Evolutionary conservation across 331 rosid species (phyloP), one percentile per base, ranked within the genome.

Genomic region (Dryas integrifolia): DNA sequence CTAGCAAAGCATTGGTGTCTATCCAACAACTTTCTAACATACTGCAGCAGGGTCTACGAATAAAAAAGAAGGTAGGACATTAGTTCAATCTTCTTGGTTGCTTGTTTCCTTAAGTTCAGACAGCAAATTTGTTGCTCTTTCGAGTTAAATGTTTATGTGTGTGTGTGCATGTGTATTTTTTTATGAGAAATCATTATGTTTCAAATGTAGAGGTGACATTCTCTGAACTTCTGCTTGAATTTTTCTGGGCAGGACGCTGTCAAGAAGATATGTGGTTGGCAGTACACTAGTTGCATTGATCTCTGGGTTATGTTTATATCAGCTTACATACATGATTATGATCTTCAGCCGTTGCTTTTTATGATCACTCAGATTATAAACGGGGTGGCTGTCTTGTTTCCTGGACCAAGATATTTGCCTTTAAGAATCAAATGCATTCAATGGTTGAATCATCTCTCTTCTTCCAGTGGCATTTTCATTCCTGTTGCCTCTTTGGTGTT

Each of bases 391-490:
- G 72, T 82, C 55, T 70, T 95, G 81, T 95, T 91, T 85, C 85
- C 89, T 45, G 97, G 98, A 60, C 96, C 96, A 57, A 95, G 97
- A 87, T 94, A 94, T 86, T 85, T 94, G 77, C 98, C 98, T 35
- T 81, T 89, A 67, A 89, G 96, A 85, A 73, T 91, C 72, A 86
- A 83, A 83, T 94, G 97, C 83, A 79, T 94, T 81, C 89, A 83
- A 46, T 94, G 96, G 98, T 85, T 89, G 77, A 94, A 89, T 89
- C 68, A 75, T 68, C 92, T 94, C 65, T 86, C 98, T 39, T 74
- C 80, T 66, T 88, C 96, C 51, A 85, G 87, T 77, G 96, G 97
- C 58, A 71, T 87, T 85, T 94, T 89, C 87, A 91, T 91, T 65
- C 96, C 97, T 65, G 86, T 94, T 84, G 71, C 89, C 21, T 91